phyloP scores from a whole-genome alignment of 495 filamentous ascomycete genomes.

The Zalerion maritima region DNA sequence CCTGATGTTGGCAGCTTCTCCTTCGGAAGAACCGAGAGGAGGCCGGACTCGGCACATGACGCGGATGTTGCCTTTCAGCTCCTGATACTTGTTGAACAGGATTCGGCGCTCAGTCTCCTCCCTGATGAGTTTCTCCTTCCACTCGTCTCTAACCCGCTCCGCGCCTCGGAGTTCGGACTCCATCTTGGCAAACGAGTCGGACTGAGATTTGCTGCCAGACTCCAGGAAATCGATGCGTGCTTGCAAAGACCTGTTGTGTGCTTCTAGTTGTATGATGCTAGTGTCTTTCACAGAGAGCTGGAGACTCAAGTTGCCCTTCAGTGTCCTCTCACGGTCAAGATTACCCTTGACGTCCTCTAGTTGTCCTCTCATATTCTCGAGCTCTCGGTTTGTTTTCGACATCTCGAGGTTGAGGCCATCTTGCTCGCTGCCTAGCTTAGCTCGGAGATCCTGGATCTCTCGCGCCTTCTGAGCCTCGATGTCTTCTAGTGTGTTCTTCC shows the following conservation, averaged over 20 bases:
- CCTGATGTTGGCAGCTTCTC: constrained; percentile 49
- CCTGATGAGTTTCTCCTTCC: constrained; percentile 69
- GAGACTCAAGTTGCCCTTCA: constrained; percentile 39
- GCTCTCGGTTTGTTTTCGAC: constrained; percentile 46
- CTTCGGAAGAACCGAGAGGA: constrained; percentile 38
- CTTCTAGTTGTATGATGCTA: constrained; percentile 54
- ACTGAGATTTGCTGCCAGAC: constrained; percentile 73
- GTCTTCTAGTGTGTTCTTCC: constrained; percentile 35
- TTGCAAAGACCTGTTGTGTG: constrained; percentile 55
- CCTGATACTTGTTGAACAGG: constrained; percentile 94
- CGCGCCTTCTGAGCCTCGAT: constrained; percentile 41
- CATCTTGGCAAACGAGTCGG: constrained; percentile 60
- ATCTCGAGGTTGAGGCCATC: constrained; percentile 49
- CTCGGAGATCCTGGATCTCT: constrained; percentile 52
- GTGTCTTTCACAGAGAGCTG: constrained; percentile 49
- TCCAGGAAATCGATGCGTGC: constrained; percentile 77
- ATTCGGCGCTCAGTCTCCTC: constrained; percentile 87
- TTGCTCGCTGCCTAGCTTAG: constrained; percentile 43
- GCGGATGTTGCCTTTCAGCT: constrained; percentile 97
- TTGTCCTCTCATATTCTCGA: constrained; percentile 35
- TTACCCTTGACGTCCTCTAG: constrained; percentile 41
- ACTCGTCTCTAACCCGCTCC: constrained; percentile 45
- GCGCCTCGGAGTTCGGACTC: constrained; percentile 68
- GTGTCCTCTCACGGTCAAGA: constrained; percentile 44
- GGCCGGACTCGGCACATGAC: constrained; percentile 97